Base-by-base conservation (phyloP, 164 flowering plant genomes). In the Vitis rotundifolia region DNA sequence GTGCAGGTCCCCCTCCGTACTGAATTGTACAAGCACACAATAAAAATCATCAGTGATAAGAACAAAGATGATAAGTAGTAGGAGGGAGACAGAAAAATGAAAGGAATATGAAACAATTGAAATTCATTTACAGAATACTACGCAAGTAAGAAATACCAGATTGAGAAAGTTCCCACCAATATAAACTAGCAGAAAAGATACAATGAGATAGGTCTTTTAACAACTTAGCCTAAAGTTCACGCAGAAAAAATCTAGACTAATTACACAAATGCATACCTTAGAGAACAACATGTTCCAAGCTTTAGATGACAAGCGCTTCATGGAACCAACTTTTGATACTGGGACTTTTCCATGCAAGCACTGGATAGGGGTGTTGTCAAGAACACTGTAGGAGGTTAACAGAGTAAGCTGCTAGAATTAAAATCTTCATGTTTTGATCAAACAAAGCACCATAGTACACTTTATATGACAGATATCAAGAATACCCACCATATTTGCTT, bases 291-390 rank as follows among this genome's bases (percentile, higher is more conserved):
- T 77, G 28, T 67, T 60, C 99, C 98, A 93, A 64, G 98, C 93
- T 67, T 73, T 76, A 57, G 76, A 70, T 57, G 98, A 93, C 75
- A 95, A 18, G 59, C 98, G 83, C 86, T 95, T 95, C 87, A 89
- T 84, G 60, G 70, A 79, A 70, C 81, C 74, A 73, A 86, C 80
- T 68, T 84, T 90, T 51, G 94, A 81, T 44, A 73, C 79, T 47
- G 97, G 90, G 47, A 88, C 89, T 82, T 83, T 90, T 66, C 88
- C 91, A 78, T 95, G 99, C 49, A 29, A 67, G 73, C 99, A 95
- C 58, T 77, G 85, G 61, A 95, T 87, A 29, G 84, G 59, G 13
- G 83, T 74, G 75, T 95, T 95, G 77, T 95, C 94, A 68, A 95
- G 64, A 66, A 53, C 73, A 63, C 99, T 95, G 90, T 81, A 81